phyloP scores from a whole-genome alignment of 768 basidiomycete genomes.

The Auricularia sp. region DNA sequence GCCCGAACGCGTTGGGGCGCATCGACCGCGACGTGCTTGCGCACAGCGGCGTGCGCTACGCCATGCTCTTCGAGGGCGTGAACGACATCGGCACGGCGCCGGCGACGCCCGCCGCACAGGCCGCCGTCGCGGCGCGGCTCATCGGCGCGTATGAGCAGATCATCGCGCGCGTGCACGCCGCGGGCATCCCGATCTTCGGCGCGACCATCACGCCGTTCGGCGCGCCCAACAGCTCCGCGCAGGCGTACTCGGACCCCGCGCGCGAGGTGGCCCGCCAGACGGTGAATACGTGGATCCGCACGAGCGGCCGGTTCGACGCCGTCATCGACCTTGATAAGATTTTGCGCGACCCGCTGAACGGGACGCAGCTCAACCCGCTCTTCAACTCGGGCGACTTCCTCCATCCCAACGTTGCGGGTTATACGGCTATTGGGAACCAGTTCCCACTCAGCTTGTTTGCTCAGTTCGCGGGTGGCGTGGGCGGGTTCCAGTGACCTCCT shows the following conservation, averaged over 20 bases:
- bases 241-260: conserved; percentile 29
- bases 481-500: conserved; percentile 4
- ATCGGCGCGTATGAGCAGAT: conserved; percentile 40
- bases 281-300: conserved; percentile 35
- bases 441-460: conserved; percentile 34
- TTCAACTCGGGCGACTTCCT: conserved; percentile 39
- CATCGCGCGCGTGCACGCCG: conserved; percentile 30
- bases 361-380: conserved; percentile 26
- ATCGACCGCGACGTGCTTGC: conserved; percentile 43
- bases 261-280: conserved; percentile 33
- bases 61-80: conserved; percentile 44
- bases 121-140: conserved; percentile 29
- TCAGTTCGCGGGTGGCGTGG: conserved; percentile 19
- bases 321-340: conserved; percentile 40
- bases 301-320: conserved; percentile 33
- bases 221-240: conserved; percentile 22
- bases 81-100: conserved; percentile 41
- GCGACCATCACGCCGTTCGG: conserved; percentile 45
- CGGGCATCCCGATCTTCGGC: conserved; percentile 35
- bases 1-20: conserved; percentile 37
- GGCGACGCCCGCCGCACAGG: conserved; percentile 27
- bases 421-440: conserved; percentile 31
- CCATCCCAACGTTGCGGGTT: conserved; percentile 40
- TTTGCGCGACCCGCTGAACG: conserved; percentile 28
- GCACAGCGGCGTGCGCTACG: conserved; percentile 36